phyloP scores from a whole-genome alignment of 2,329 filamentous ascomycete species.

The Fulvia fulva region DNA sequence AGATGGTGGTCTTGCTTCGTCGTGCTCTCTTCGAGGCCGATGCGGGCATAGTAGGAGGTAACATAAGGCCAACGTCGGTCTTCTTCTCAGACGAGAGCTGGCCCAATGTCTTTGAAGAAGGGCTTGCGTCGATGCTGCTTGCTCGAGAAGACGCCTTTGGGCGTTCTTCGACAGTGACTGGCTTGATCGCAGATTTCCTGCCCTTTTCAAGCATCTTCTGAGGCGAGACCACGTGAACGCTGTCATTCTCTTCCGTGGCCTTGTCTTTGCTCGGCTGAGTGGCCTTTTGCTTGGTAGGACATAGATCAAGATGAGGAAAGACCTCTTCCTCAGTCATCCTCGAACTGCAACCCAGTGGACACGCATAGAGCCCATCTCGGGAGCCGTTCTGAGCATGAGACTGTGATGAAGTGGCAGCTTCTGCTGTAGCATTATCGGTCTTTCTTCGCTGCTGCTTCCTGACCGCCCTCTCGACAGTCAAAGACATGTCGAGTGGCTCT shows the following conservation, averaged over 20 bases:
- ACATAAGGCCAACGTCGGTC: constrained; percentile 8
- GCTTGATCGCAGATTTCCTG: not conserved
- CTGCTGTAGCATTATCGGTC: constrained; percentile 13
- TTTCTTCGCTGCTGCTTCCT: constrained; percentile 44
- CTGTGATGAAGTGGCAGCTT: not conserved
- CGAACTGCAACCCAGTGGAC: not conserved
- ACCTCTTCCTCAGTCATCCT: not conserved
- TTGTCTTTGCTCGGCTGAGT: not conserved
- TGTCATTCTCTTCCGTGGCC: not conserved
- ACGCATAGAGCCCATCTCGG: not conserved
- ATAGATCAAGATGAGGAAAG: not conserved
- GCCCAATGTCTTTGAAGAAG: not conserved
- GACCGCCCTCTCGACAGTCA: constrained; percentile 38
- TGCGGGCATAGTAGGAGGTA: constrained; percentile 18
- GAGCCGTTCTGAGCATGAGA: not conserved
- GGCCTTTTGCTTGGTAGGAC: not conserved
- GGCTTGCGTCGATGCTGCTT: not conserved
- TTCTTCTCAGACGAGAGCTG: constrained; percentile 9
- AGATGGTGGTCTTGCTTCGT: constrained; percentile 34
- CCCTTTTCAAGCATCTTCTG: not conserved
- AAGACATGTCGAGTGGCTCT: constrained; percentile 31
- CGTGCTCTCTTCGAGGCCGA: constrained; percentile 19
- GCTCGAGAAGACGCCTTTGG: not conserved
- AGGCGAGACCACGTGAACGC: not conserved
- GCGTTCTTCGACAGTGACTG: not conserved